These are phyloP conservation scores for Piromyces sp. DNA, from an alignment of 192 early-diverging fungal species.

Conservation along the genomic window DNA sequence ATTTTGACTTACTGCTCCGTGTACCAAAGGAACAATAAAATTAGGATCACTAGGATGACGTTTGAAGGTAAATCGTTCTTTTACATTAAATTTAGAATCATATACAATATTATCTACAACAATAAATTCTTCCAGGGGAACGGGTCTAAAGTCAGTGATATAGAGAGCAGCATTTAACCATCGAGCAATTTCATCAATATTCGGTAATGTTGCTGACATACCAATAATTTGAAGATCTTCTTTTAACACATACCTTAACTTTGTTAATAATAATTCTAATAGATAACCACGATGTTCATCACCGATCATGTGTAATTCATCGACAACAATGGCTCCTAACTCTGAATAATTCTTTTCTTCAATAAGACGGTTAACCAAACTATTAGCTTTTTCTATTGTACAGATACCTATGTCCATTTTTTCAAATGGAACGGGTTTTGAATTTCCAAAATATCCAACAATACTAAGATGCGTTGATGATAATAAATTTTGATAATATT, in stretches of 20 bases:
- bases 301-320: constrained; percentile 18
- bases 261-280: constrained; percentile 14
- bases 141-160: constrained; percentile 10
- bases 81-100: constrained; percentile 1
- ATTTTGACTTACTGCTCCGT: not conserved
- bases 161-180: constrained; percentile 16
- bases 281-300: constrained; percentile 15
- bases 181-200: constrained; percentile 9
- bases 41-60: not conserved
- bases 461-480: constrained; percentile 3
- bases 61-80: not conserved
- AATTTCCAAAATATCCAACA: constrained; percentile 14
- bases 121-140: constrained; percentile 13
- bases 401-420: constrained; percentile 13
- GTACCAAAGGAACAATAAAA: constrained; percentile 9
- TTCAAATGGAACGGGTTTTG: constrained; percentile 8
- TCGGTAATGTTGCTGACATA: constrained; percentile 19
- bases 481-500: constrained; percentile 10
- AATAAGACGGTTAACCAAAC: constrained; percentile 10
- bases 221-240: constrained; percentile 16
- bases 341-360: constrained; percentile 11
- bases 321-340: constrained; percentile 14
- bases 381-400: constrained; percentile 11
- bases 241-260: constrained; percentile 6
- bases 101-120: constrained; percentile 10